A percentile compares a stretch with the other conserved stretches of the same genome.
These are phyloP conservation scores for Hyphopichia khmerensis DNA, from an alignment of 1,139 yeast species.

Conservation along the genomic window DNA sequence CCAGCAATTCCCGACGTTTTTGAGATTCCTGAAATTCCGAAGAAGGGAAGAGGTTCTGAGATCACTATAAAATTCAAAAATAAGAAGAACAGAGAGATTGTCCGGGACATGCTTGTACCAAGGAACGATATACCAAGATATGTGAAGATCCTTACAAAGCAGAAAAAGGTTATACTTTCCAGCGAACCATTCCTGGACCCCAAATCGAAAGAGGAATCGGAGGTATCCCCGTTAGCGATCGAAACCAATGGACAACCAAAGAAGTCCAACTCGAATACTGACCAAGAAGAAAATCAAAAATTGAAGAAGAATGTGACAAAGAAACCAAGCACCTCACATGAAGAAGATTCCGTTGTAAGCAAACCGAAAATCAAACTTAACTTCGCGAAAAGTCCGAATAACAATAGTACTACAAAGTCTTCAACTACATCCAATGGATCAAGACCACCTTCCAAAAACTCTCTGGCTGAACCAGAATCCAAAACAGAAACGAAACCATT, in stretches of 20 bases:
- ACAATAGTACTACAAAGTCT: not conserved
- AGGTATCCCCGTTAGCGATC: too few relatives aligned
- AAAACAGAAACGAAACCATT: not conserved
- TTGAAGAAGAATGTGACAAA: not conserved
- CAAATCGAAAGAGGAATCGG: not conserved
- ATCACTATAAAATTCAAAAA: conserved; percentile 1
- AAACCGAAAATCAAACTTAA: not conserved
- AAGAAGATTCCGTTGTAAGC: not conserved
- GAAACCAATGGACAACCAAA: not conserved
- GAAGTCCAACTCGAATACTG: not conserved
- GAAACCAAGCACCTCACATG: not conserved
- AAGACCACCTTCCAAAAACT: conserved; percentile 6
- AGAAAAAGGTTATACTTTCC: conserved; percentile 19
- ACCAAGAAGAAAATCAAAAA: not conserved
- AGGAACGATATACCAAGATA: conserved; percentile 15
- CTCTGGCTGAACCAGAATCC: conserved; percentile 17
- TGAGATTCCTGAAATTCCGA: conserved; percentile 4
- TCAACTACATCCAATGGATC: not conserved
- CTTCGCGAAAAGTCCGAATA: not conserved
- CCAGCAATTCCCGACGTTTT: conserved; percentile 1
- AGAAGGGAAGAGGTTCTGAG: not conserved
- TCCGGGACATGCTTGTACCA: not conserved
- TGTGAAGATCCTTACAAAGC: conserved; percentile 26
- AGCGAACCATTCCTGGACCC: conserved; percentile 11
- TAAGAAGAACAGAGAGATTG: not conserved